Evolutionary conservation across 768 basidiomycete genomes (phyloP).

Genomic region (Mycena crocata): DNA sequence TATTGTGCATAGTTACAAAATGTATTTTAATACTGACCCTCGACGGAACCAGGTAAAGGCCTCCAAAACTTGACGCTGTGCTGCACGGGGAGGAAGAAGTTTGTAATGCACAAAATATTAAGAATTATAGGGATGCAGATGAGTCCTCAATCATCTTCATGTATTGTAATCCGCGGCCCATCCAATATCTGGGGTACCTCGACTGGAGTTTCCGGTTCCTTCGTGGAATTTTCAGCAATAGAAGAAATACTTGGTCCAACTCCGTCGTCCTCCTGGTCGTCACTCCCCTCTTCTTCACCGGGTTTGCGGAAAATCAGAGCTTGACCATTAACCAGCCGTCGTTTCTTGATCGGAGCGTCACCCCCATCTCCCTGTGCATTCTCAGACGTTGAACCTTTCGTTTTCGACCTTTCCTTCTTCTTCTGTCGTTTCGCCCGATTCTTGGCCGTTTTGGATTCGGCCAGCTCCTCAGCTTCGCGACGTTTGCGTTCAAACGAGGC

Average conservation of each 20-base stretch:
- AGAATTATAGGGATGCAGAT: slow-evolving; percentile 1
- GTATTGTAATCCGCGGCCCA: slow-evolving; percentile 56
- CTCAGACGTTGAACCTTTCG: slow-evolving; percentile 47
- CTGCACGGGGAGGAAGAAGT: too few species aligned
- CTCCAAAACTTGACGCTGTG: too few species aligned
- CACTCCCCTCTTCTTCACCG: slow-evolving; percentile 55
- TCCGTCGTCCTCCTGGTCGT: slow-evolving; percentile 45
- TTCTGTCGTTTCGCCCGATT: slow-evolving; percentile 95
- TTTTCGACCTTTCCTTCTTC: slow-evolving; percentile 82
- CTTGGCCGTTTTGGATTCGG: slow-evolving; percentile 93
- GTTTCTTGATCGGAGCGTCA: slow-evolving; percentile 75
- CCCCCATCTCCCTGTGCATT: slow-evolving; percentile 34
- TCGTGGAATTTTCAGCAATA: background rate
- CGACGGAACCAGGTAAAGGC: too few species aligned
- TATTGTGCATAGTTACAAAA: slow-evolving; percentile 7
- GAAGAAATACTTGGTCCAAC: slow-evolving; percentile 27
- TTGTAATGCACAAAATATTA: too few species aligned
- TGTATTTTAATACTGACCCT: slow-evolving; percentile 24
- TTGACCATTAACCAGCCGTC: slow-evolving; percentile 82
- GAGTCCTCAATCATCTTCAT: slow-evolving; percentile 58
- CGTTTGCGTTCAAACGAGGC: slow-evolving; percentile 83
- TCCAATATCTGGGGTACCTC: slow-evolving; percentile 41
- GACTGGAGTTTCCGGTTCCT: slow-evolving; percentile 22
- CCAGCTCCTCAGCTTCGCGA: slow-evolving; percentile 73
- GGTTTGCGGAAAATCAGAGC: slow-evolving; percentile 68